Conservation (phyloP, 805 yeast genomes). For the Kodamaea sagamina region DNA sequence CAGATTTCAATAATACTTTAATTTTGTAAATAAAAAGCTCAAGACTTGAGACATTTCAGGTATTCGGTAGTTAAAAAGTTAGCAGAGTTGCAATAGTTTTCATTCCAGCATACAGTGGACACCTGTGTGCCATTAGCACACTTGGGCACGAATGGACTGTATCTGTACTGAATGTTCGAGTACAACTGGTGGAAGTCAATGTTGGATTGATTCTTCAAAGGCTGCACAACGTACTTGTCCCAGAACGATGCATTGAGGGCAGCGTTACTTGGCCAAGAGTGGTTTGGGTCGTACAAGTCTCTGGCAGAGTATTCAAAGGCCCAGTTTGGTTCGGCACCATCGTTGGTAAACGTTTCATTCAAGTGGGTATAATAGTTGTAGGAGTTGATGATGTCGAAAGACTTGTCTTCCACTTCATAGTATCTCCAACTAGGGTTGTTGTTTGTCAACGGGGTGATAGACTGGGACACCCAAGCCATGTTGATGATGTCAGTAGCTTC, state of each 20-base stretch:
- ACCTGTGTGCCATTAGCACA: slow-evolving; percentile 36
- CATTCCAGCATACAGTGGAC: slow-evolving; percentile 18
- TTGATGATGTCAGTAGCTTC: slow-evolving; percentile 44
- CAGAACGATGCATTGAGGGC: slow-evolving; percentile 72
- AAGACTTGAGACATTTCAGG: slow-evolving; percentile 15
- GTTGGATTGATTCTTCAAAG: slow-evolving; percentile 40
- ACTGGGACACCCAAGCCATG: slow-evolving; percentile 66
- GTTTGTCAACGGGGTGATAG: slow-evolving; percentile 61
- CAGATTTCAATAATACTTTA: neutral
- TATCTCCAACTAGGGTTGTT: slow-evolving; percentile 74
- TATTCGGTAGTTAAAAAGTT: slow-evolving; percentile 36
- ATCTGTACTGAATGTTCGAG: slow-evolving; percentile 51
- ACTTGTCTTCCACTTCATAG: slow-evolving; percentile 62
- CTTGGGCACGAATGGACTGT: slow-evolving; percentile 54
- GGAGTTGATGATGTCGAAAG: slow-evolving; percentile 62
- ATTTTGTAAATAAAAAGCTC: neutral
- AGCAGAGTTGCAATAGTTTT: slow-evolving; percentile 44
- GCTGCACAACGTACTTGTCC: slow-evolving; percentile 53
- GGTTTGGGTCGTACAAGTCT: slow-evolving; percentile 51
- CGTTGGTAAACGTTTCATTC: slow-evolving; percentile 55
- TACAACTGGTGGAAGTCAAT: slow-evolving; percentile 51
- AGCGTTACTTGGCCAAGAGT: slow-evolving; percentile 56
- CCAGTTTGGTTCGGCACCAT: slow-evolving; percentile 64
- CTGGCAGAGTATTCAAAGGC: slow-evolving; percentile 64
- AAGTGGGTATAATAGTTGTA: slow-evolving; percentile 60